A percentile compares a stretch with the other conserved stretches of the same genome.
phyloP scores from a whole-genome alignment of 805 yeast species.

The Suhomyces canberraensis region DNA sequence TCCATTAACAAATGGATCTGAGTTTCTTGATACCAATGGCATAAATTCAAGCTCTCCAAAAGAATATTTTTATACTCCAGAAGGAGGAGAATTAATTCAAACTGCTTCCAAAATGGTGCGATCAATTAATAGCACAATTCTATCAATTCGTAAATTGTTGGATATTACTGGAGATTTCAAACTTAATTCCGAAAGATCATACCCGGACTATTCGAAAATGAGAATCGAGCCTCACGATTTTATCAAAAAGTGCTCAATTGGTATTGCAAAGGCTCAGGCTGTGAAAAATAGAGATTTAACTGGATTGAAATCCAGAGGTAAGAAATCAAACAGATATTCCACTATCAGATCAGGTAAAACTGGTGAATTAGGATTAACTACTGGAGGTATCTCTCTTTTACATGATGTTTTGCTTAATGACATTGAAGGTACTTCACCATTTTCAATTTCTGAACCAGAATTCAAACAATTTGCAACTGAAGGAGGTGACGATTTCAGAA shows the following conservation, averaged over 20 bases:
- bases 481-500: constrained; percentile 5
- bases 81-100: constrained; percentile 63
- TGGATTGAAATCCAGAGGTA: constrained; percentile 14
- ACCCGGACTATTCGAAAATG: constrained; percentile 61
- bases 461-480: constrained; percentile 31
- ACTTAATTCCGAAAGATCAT: constrained; percentile 55
- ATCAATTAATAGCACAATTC: constrained; percentile 47
- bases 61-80: constrained; percentile 55
- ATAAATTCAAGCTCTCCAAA: constrained; percentile 1
- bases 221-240: constrained; percentile 59
- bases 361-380: constrained; percentile 45
- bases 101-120: constrained; percentile 60
- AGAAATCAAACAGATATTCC: constrained; percentile 42
- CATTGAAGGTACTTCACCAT: constrained; percentile 26
- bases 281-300: constrained; percentile 22
- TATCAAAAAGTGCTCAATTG: constrained; percentile 58
- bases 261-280: constrained; percentile 45
- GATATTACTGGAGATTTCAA: constrained; percentile 65
- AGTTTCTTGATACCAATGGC: constrained; percentile 8
- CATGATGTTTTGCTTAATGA: constrained; percentile 31
- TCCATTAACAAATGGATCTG: not conserved
- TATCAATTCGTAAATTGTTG: constrained; percentile 49
- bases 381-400: constrained; percentile 46
- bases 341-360: constrained; percentile 50
- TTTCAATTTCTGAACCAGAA: constrained; percentile 33